phyloP scores from a whole-genome alignment of 306 rosid genomes.

The Cicer chorassanicum region DNA sequence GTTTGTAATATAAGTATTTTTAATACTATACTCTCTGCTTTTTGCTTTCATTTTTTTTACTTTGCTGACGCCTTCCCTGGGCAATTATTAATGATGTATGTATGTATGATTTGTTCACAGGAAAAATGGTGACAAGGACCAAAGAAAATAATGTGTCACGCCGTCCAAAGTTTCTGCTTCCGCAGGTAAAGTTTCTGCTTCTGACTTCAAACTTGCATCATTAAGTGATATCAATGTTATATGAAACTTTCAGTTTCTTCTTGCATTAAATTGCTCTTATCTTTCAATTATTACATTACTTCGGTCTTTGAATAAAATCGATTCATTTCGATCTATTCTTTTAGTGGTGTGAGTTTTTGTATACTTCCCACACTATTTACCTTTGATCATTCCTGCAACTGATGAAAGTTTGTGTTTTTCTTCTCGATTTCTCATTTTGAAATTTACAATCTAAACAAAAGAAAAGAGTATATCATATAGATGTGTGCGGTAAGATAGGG shows the following conservation, averaged over 20 bases:
- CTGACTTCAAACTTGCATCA: too few relatives aligned
- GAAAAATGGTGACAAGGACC: slow-evolving; percentile 53
- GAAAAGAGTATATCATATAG: neutral
- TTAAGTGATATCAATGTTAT: too few relatives aligned
- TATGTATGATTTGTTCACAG: slow-evolving; percentile 52
- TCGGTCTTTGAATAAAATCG: neutral
- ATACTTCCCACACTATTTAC: neutral
- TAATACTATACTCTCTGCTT: neutral
- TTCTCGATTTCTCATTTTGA: slow-evolving; percentile 26
- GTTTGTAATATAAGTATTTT: slow-evolving; percentile 24
- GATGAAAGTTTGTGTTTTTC: slow-evolving; percentile 11
- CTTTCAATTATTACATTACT: too few relatives aligned
- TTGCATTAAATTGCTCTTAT: too few relatives aligned
- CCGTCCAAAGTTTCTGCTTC: neutral
- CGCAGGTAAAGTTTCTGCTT: too few relatives aligned
- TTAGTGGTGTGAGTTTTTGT: slow-evolving; percentile 10
- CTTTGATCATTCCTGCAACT: neutral
- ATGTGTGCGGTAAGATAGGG: slow-evolving; percentile 3
- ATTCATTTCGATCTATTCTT: slow-evolving; percentile 9
- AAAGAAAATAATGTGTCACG: slow-evolving; percentile 52
- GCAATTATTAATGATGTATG: slow-evolving; percentile 7
- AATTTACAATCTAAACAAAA: neutral
- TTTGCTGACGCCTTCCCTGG: neutral
- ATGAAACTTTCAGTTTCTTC: too few relatives aligned
- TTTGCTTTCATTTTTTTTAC: neutral